phyloP scores from a whole-genome alignment of 768 basidiomycete genomes.

The Termitomyces sp. region DNA sequence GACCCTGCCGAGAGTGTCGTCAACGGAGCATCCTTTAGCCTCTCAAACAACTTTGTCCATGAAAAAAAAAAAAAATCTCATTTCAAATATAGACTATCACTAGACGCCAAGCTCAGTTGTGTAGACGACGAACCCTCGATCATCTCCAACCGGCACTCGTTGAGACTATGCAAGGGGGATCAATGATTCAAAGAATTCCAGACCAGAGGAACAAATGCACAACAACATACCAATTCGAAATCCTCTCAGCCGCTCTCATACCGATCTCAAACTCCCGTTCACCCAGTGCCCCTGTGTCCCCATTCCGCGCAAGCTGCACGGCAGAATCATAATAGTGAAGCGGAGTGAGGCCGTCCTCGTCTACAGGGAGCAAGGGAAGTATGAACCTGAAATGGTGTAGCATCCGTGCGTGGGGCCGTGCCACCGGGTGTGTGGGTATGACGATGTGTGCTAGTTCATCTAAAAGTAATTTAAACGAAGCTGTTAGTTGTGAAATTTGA shows the following conservation, averaged over 20 bases:
- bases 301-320: conserved; percentile 65
- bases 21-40: conserved; percentile 7
- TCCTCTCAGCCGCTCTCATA: conserved; percentile 53
- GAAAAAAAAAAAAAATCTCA: neutral
- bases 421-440: conserved; percentile 63
- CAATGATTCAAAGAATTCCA: too few species aligned
- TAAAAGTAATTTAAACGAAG: too few species aligned
- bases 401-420: conserved; percentile 74
- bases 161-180: conserved; percentile 32
- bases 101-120: conserved; percentile 24
- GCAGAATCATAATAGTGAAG: conserved; percentile 76
- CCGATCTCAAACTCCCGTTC: conserved; percentile 66
- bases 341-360: conserved; percentile 60
- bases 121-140: conserved; percentile 53
- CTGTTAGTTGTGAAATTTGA: too few species aligned
- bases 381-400: conserved; percentile 78
- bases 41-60: neutral
- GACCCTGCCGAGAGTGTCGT: too few species aligned
- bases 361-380: conserved; percentile 50
- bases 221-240: conserved; percentile 50
- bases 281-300: conserved; percentile 45
- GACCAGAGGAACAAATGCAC: neutral
- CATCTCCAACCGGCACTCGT: conserved; percentile 63
- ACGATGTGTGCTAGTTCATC: conserved; percentile 66
- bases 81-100: neutral